Conservation (phyloP, 192 early-diverging fungal genomes). For the Coemansia reversa region DNA sequence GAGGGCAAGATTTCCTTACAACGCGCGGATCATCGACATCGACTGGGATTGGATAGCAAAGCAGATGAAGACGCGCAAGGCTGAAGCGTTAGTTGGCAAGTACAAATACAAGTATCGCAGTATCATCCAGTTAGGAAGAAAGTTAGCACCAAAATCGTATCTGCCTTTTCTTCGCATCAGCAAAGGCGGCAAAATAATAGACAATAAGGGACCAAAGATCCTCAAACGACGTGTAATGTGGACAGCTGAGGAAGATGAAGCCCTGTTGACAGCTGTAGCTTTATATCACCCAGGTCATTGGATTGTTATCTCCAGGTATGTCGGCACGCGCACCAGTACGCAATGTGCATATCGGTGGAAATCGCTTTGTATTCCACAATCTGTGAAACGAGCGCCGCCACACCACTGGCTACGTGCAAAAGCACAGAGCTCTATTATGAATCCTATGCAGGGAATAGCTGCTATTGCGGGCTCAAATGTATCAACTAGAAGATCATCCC, state of each 20-base stretch:
- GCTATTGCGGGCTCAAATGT: background rate
- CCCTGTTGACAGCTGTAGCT: conserved; percentile 27
- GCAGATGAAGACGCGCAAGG: background rate
- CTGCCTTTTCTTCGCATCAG: background rate
- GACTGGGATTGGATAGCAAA: background rate
- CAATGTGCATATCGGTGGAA: conserved; percentile 30
- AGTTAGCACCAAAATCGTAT: background rate
- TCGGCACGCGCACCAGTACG: conserved; percentile 17
- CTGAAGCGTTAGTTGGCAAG: background rate
- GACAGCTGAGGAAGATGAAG: conserved; percentile 35
- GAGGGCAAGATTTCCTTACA: background rate
- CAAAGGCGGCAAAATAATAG: background rate
- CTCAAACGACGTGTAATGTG: conserved; percentile 4
- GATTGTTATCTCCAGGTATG: conserved; percentile 21
- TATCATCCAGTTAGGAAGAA: background rate
- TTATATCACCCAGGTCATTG: conserved; percentile 28
- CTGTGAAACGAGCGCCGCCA: conserved; percentile 10
- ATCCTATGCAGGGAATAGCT: background rate
- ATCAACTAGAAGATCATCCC: background rate
- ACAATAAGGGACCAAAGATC: background rate
- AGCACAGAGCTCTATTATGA: background rate
- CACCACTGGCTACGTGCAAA: conserved; percentile 15
- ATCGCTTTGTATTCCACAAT: conserved; percentile 12
- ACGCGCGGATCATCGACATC: background rate
- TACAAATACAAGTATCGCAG: background rate